These are phyloP conservation scores for Penicillium malachiteum DNA, from an alignment of 495 filamentous ascomycete genomes.

Conservation along the genomic window DNA sequence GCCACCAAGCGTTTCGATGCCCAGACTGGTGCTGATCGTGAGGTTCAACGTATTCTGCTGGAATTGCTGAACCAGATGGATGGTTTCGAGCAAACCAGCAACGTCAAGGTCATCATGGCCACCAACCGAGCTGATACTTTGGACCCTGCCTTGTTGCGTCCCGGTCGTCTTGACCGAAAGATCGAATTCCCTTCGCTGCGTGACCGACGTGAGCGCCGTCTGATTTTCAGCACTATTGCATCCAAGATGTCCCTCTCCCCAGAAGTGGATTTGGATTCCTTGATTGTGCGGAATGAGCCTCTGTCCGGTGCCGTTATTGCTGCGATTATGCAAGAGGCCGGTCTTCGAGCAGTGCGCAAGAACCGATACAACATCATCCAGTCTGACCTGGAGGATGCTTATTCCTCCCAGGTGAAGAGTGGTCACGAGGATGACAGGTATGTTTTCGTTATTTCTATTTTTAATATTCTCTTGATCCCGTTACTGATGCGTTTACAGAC, in stretches of 20 bases:
- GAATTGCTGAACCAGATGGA: slow-evolving; percentile 99
- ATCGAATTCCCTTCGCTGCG: slow-evolving; percentile 94
- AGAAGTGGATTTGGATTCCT: slow-evolving; percentile 91
- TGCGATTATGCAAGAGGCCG: slow-evolving; percentile 98
- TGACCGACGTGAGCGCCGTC: slow-evolving; percentile 86
- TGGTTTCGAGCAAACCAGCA: slow-evolving; percentile 96
- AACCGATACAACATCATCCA: slow-evolving; percentile 99
- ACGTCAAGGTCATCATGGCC: slow-evolving; percentile 99
- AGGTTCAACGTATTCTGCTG: slow-evolving; percentile 96
- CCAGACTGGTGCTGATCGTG: slow-evolving; percentile 93
- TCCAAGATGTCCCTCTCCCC: slow-evolving; percentile 94
- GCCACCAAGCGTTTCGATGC: slow-evolving; percentile 99
- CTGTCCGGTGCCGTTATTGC: slow-evolving; percentile 94
- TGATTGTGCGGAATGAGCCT: slow-evolving; percentile 96
- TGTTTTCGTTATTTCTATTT: slow-evolving; percentile 18
- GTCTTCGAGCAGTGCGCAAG: slow-evolving; percentile 91
- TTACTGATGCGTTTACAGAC: slow-evolving; percentile 34
- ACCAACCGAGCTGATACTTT: slow-evolving; percentile 97
- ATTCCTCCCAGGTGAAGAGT: slow-evolving; percentile 91
- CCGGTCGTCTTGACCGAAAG: slow-evolving; percentile 94
- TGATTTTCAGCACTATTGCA: slow-evolving; percentile 96
- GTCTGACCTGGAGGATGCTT: slow-evolving; percentile 91
- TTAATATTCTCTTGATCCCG: background rate
- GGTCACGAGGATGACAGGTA: slow-evolving; percentile 66
- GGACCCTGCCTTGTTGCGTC: slow-evolving; percentile 89